Evolutionary conservation across 1,284 basidiomycete genomes (phyloP).

Genomic region (Puccinia hordei): DNA sequence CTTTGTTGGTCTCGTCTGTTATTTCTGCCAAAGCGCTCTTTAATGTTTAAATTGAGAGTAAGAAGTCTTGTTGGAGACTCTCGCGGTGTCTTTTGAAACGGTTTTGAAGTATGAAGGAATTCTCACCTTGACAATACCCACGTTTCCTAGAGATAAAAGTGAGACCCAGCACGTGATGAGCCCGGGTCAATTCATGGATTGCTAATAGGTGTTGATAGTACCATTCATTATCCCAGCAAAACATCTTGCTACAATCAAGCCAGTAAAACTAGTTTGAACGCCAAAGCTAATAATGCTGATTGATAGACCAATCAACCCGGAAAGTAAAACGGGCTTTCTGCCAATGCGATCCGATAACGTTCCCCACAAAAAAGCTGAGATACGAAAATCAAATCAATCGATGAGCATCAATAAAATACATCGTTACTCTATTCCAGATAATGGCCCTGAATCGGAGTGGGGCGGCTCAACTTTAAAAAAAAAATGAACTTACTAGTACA

Average conservation of each 20-base stretch:
- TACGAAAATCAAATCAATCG: neutral
- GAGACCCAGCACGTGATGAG: neutral
- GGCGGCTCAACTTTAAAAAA: neutral
- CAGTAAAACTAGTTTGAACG: conserved; percentile 26
- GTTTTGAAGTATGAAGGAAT: neutral
- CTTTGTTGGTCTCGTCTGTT: conserved; percentile 43
- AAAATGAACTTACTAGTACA: conserved; percentile 42
- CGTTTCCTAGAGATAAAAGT: neutral
- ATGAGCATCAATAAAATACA: neutral
- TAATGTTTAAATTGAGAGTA: neutral
- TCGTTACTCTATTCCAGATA: neutral
- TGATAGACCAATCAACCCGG: conserved; percentile 51
- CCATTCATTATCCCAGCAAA: conserved; percentile 45
- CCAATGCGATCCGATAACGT: conserved; percentile 51
- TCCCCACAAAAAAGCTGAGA: conserved; percentile 51
- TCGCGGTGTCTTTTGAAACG: neutral
- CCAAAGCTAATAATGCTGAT: conserved; percentile 51
- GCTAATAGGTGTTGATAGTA: neutral
- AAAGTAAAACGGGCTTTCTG: conserved; percentile 52
- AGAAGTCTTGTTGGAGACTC: neutral
- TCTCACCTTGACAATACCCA: conserved; percentile 27
- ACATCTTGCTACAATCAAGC: conserved; percentile 31
- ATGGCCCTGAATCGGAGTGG: neutral
- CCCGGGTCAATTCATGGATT: neutral
- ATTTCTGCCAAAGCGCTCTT: conserved; percentile 36